Conservation (phyloP, 2,329 filamentous ascomycete genomes). For the Fusarium brevicatenulatum region DNA sequence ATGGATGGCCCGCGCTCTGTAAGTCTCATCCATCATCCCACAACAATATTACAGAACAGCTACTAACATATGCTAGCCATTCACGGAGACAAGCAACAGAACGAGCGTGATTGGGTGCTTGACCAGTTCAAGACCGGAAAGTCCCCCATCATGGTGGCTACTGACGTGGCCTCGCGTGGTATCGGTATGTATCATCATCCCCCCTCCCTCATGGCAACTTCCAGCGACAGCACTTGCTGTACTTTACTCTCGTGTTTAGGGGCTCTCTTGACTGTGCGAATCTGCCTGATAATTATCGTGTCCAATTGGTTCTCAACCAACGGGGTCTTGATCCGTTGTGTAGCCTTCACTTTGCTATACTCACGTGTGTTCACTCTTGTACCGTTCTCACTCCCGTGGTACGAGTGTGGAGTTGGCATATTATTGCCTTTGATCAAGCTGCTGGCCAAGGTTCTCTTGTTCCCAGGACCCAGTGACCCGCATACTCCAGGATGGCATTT, state of each 20-base stretch:
- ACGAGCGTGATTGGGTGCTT: slow-evolving; percentile 99
- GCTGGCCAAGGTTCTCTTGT: slow-evolving; percentile 67
- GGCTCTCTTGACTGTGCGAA: slow-evolving; percentile 89
- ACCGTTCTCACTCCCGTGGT: slow-evolving; percentile 68
- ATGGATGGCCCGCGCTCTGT: slow-evolving; percentile 97
- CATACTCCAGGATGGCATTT: slow-evolving; percentile 63
- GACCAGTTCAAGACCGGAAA: slow-evolving; percentile 99
- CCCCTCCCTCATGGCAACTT: slow-evolving; percentile 62
- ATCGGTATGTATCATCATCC: slow-evolving; percentile 90
- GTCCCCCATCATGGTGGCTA: slow-evolving; percentile 99
- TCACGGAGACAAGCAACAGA: slow-evolving; percentile 99
- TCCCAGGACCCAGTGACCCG: slow-evolving; percentile 66
- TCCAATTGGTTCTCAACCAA: slow-evolving; percentile 83
- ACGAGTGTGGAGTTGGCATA: slow-evolving; percentile 82
- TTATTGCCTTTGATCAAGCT: slow-evolving; percentile 80
- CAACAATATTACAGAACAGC: slow-evolving; percentile 39
- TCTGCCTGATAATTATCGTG: slow-evolving; percentile 85
- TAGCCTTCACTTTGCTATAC: slow-evolving; percentile 68
- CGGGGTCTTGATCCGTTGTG: slow-evolving; percentile 80
- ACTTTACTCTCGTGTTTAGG: slow-evolving; percentile 93
- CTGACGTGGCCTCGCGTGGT: slow-evolving; percentile 99
- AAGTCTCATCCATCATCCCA: slow-evolving; percentile 56
- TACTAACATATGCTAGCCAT: slow-evolving; percentile 73
- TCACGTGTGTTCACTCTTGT: slow-evolving; percentile 79
- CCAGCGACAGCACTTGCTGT: slow-evolving; percentile 70